phyloP scores from a whole-genome alignment of 106 monocot species.

The Triglochin maritima region DNA sequence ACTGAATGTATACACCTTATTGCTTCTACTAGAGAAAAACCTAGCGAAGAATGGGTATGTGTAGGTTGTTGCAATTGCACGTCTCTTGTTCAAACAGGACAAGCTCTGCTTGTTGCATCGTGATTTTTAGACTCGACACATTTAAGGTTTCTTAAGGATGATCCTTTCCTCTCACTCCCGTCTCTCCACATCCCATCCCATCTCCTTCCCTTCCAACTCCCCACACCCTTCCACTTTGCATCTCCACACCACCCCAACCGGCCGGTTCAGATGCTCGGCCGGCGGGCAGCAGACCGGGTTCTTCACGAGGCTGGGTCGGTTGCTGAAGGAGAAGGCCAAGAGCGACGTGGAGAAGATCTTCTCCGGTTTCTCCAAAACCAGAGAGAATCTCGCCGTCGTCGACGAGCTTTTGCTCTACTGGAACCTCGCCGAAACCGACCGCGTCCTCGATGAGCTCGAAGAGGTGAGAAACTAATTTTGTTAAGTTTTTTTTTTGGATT shows the following conservation, averaged over 20 bases:
- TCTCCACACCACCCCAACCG: background rate
- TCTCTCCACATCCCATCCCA: too few relatives aligned
- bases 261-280: conserved; percentile 42
- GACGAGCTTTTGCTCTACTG: conserved; percentile 96
- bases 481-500: background rate
- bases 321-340: conserved; percentile 93
- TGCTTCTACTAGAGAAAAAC: too few relatives aligned
- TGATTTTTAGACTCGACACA: too few relatives aligned
- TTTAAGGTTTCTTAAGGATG: too few relatives aligned
- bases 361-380: conserved; percentile 89
- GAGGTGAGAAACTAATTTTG: conserved; percentile 29
- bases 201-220: too few relatives aligned
- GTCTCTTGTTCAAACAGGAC: too few relatives aligned
- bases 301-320: conserved; percentile 67
- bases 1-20: too few relatives aligned
- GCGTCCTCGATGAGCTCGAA: conserved; percentile 90
- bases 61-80: too few relatives aligned
- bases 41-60: too few relatives aligned
- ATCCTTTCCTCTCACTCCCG: too few relatives aligned
- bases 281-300: conserved; percentile 55
- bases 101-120: too few relatives aligned
- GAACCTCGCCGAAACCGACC: conserved; percentile 85
- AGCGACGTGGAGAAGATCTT: conserved; percentile 93
- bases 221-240: too few relatives aligned
- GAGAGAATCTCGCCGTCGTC: conserved; percentile 80